phyloP scores from a whole-genome alignment of 2,329 filamentous ascomycete species.

The Cercospora sp. region DNA sequence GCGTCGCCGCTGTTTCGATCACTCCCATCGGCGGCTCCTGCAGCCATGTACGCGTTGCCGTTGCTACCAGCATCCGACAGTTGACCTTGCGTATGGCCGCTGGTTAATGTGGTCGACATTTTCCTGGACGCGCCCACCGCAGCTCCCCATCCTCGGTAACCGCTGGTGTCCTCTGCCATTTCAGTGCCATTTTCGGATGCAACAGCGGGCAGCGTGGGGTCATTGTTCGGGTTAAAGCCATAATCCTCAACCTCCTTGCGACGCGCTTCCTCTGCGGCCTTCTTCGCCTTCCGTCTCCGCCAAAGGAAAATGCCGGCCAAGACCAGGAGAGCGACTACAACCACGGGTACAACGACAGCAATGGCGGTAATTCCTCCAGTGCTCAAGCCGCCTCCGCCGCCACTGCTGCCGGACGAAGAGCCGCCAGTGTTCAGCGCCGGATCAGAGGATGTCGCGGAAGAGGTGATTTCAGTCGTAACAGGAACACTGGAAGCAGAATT shows the following conservation, averaged over 20 bases:
- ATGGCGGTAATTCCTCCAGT: constrained; percentile 77
- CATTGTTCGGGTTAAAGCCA: constrained; percentile 94
- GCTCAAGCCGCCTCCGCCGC: constrained; percentile 51
- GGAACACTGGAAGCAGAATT: constrained; percentile 14
- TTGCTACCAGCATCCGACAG: constrained; percentile 69
- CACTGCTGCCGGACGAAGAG: neutral
- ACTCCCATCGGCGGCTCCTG: constrained; percentile 60
- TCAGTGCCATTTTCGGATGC: constrained; percentile 58
- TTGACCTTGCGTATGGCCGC: constrained; percentile 54
- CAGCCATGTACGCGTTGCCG: constrained; percentile 27
- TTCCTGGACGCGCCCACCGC: constrained; percentile 69
- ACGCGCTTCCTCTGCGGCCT: constrained; percentile 80
- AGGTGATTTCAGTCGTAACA: constrained; percentile 14
- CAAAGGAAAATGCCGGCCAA: constrained; percentile 78
- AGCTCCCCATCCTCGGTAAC: constrained; percentile 85
- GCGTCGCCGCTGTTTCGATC: constrained; percentile 61
- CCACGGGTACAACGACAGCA: constrained; percentile 91
- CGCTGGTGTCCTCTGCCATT: constrained; percentile 75
- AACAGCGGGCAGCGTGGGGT: constrained; percentile 70
- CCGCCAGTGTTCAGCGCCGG: constrained; percentile 20
- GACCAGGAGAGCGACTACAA: constrained; percentile 77
- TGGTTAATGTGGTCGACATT: constrained; percentile 84
- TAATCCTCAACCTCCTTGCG: constrained; percentile 98
- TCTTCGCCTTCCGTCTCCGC: constrained; percentile 83
- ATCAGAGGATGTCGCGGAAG: constrained; percentile 18